Conservation (phyloP, 192 early-diverging fungal species). For the Funneliformis geosporum region DNA sequence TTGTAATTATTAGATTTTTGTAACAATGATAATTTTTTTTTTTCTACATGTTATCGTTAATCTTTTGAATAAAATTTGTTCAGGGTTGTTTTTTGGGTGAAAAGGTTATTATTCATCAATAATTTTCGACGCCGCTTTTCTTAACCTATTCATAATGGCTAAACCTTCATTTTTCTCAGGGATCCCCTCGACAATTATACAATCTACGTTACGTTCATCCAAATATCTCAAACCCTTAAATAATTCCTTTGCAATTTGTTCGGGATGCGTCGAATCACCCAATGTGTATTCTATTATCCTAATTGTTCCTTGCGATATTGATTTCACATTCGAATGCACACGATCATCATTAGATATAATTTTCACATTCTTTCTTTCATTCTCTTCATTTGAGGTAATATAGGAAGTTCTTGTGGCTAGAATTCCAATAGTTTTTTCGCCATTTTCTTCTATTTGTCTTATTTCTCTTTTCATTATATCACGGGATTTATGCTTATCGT, state of each 20-base stretch:
- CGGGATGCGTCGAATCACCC: constrained; percentile 51
- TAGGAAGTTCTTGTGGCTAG: background rate
- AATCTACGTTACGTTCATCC: constrained; percentile 66
- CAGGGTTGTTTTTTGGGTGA: no score
- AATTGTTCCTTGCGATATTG: background rate
- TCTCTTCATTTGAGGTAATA: background rate
- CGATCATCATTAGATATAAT: constrained; percentile 31
- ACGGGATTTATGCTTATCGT: background rate
- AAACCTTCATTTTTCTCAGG: constrained; percentile 83
- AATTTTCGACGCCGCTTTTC: constrained; percentile 81
- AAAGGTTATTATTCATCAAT: constrained; percentile 25
- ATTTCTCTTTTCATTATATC: constrained; percentile 37
- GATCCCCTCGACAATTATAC: constrained; percentile 92
- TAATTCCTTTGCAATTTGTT: constrained; percentile 75
- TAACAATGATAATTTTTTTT: no score
- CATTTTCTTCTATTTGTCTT: constrained; percentile 35
- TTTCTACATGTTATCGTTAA: no score
- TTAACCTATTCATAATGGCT: constrained; percentile 95
- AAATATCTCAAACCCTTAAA: constrained; percentile 79
- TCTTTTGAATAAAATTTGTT: no score
- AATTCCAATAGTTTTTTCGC: constrained; percentile 32
- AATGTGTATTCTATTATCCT: constrained; percentile 53
- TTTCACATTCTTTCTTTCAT: background rate
- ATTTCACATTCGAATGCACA: background rate
- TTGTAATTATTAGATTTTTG: no score